Evolutionary conservation across 164 flowering plant species (phyloP).

Genomic region (Nymphaea colorata): DNA sequence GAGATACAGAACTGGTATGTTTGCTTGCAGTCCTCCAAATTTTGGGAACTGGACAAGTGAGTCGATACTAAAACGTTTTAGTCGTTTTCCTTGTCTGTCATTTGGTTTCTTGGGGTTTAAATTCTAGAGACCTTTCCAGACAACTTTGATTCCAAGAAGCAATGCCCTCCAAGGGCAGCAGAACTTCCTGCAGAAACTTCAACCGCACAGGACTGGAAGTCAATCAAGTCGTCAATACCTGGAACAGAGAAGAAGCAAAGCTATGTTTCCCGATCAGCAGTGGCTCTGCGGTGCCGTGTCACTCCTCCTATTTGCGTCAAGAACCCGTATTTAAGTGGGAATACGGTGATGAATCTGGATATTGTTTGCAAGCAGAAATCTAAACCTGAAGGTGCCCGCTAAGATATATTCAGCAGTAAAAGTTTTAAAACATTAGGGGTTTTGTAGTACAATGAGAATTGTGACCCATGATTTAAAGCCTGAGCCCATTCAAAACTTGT

Average conservation of each 20-base stretch:
- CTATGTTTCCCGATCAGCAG: conserved; percentile 80
- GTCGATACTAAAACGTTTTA: not conserved
- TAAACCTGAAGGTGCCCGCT: conserved; percentile 56
- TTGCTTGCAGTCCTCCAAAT: not conserved
- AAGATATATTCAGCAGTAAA: not conserved
- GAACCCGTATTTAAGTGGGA: conserved; percentile 61
- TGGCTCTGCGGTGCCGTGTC: conserved; percentile 80
- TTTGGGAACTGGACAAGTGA: not conserved
- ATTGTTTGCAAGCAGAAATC: conserved; percentile 57
- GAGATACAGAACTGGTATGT: conserved; percentile 42
- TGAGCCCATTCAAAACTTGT: not conserved
- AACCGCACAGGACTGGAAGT: conserved; percentile 20
- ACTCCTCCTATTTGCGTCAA: conserved; percentile 91
- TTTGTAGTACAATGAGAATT: not conserved
- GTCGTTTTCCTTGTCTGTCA: not conserved
- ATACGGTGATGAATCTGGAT: conserved; percentile 35
- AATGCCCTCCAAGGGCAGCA: conserved; percentile 16
- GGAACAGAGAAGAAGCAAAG: conserved; percentile 23
- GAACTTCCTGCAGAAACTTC: conserved; percentile 30
- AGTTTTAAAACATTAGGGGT: not conserved
- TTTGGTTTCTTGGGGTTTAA: not conserved
- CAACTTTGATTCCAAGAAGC: conserved; percentile 18
- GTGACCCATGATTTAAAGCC: not conserved
- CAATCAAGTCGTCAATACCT: conserved; percentile 14
- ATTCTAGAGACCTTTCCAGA: conserved; percentile 17